Evolutionary conservation across 352 stramenopile species (phyloP).

Genomic region (Pythium insidiosum): DNA sequence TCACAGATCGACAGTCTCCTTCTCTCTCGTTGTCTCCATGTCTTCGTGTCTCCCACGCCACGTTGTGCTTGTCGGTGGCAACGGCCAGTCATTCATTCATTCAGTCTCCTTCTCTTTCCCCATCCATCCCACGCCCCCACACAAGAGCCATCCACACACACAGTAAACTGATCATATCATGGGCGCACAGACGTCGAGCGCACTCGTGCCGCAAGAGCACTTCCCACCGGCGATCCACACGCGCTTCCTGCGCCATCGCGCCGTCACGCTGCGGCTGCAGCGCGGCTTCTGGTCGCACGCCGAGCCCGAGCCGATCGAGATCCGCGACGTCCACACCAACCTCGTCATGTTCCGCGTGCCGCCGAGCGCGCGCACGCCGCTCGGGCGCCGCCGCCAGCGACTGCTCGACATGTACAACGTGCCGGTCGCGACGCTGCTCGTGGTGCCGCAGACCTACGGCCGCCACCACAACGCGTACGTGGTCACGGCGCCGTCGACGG

Average conservation of each 20-base stretch:
- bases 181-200: neutral
- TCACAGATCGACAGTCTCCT: too few species aligned
- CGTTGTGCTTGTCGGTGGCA: too few species aligned
- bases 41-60: too few species aligned
- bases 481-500: neutral
- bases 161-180: too few species aligned
- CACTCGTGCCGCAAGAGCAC: constrained; percentile 6
- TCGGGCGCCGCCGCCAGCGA: neutral
- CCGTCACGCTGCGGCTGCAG: constrained; percentile 5
- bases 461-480: neutral
- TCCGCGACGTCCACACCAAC: constrained; percentile 7
- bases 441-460: too few species aligned
- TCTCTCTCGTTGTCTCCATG: too few species aligned
- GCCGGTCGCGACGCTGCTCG: constrained; percentile 6
- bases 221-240: constrained; percentile 4
- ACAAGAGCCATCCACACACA: too few species aligned
- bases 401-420: constrained; percentile 11
- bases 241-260: neutral
- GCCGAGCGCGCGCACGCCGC: neutral
- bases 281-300: constrained; percentile 8
- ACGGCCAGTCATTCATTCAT: too few species aligned
- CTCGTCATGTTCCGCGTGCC: constrained; percentile 8
- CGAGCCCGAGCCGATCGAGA: constrained; percentile 6
- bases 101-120: too few species aligned
- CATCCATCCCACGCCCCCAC: too few species aligned